phyloP scores from a whole-genome alignment of 2,329 filamentous ascomycete genomes.

The Atkinsonella texensis region DNA sequence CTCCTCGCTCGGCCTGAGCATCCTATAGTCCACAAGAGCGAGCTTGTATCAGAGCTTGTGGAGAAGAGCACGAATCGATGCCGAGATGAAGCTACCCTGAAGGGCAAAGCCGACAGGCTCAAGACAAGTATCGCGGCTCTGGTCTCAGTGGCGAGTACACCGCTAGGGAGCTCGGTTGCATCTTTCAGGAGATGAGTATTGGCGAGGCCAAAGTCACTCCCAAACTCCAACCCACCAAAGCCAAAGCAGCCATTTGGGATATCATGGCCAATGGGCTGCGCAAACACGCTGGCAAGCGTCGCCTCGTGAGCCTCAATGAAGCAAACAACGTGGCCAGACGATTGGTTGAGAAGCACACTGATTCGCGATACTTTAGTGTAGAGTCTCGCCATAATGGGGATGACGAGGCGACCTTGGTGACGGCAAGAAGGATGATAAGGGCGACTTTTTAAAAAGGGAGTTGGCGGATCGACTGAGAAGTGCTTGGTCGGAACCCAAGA shows the following conservation, averaged over 20 bases:
- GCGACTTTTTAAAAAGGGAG: constrained; percentile 20
- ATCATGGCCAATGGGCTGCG: constrained; percentile 20
- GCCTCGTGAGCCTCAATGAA: constrained; percentile 41
- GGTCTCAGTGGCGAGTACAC: constrained; percentile 18
- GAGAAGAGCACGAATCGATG: constrained; percentile 5
- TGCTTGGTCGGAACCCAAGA: constrained; percentile 13
- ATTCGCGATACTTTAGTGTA: constrained; percentile 25
- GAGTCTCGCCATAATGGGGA: constrained; percentile 16
- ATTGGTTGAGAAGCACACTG: constrained; percentile 36
- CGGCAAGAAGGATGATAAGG: constrained; percentile 11
- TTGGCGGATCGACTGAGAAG: constrained; percentile 8
- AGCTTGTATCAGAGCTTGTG: constrained; percentile 8
- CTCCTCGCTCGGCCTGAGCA: constrained; percentile 17
- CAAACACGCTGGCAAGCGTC: constrained; percentile 26
- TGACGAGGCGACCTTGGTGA: constrained; percentile 13
- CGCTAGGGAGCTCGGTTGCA: constrained; percentile 12
- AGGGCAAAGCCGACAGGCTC: constrained; percentile 11
- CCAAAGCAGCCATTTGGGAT: constrained; percentile 21
- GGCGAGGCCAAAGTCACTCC: constrained; percentile 7
- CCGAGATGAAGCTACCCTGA: not conserved
- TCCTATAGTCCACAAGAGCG: not conserved
- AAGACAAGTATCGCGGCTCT: constrained; percentile 11
- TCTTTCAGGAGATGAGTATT: constrained; percentile 17
- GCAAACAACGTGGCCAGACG: constrained; percentile 47
- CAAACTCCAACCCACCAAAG: constrained; percentile 3